These are phyloP conservation scores for Haplosporangium sp. DNA, from an alignment of 371 early-diverging fungal species.

Conservation along the genomic window DNA sequence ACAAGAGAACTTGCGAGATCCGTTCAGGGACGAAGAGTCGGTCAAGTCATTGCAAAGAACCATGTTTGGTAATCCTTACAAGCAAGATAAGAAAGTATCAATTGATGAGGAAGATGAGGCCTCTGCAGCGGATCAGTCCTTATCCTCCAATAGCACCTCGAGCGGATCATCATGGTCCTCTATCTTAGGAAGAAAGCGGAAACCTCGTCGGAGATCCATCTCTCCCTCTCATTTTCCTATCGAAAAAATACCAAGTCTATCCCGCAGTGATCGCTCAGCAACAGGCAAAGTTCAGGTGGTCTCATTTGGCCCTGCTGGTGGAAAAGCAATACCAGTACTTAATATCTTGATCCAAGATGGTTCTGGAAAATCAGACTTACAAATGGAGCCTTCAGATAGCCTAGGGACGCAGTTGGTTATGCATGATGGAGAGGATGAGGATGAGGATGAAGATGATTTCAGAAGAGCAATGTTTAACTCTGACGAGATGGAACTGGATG, in stretches of 20 bases:
- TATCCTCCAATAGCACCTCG: conserved; percentile 28
- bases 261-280: conserved; percentile 28
- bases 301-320: conserved; percentile 18
- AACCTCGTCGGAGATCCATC: conserved; percentile 47
- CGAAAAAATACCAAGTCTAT: conserved; percentile 41
- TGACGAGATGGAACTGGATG: conserved; percentile 55
- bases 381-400: conserved; percentile 11
- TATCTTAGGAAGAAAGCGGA: conserved; percentile 44
- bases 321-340: conserved; percentile 10
- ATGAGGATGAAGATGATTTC: conserved; percentile 50
- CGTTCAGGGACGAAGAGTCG: conserved; percentile 72
- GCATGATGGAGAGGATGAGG: conserved; percentile 55
- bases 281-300: conserved; percentile 35
- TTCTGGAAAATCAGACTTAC: conserved; percentile 21
- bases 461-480: conserved; percentile 56
- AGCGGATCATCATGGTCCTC: conserved; percentile 50
- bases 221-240: conserved; percentile 49
- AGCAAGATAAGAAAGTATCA: conserved; percentile 51
- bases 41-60: conserved; percentile 60
- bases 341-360: conserved; percentile 37
- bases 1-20: conserved; percentile 66
- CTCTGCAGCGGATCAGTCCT: conserved; percentile 29
- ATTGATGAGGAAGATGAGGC: conserved; percentile 53
- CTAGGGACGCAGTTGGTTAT: conserved; percentile 34
- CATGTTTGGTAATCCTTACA: conserved; percentile 82